A percentile compares a stretch with the other conserved stretches of the same genome.
Conservation (phyloP, 2,329 filamentous ascomycete genomes). For the Metarhizium anisopliae region DNA sequence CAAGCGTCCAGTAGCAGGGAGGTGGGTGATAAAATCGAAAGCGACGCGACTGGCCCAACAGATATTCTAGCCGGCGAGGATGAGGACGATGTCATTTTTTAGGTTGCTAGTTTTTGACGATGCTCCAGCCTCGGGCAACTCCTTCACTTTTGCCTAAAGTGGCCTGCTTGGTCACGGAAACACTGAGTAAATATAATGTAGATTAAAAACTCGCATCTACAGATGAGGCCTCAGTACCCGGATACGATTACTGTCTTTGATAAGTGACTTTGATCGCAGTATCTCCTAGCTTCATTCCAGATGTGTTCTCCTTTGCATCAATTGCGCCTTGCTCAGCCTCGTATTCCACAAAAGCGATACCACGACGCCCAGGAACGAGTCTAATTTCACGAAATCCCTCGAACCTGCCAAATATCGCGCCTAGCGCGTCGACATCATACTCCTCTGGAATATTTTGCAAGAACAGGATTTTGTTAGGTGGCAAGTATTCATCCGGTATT, state of each 20-base stretch:
- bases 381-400: conserved; percentile 92
- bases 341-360: conserved; percentile 96
- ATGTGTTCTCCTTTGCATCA: conserved; percentile 85
- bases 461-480: conserved; percentile 95
- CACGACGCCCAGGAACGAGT: conserved; percentile 73
- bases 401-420: conserved; percentile 75
- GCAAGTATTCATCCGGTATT: conserved; percentile 94
- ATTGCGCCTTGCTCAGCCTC: conserved; percentile 84
- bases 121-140: not conserved
- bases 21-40: conserved; percentile 26
- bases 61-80: conserved; percentile 70
- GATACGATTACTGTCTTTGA: conserved; percentile 62
- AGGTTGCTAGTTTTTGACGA: conserved; percentile 7
- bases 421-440: conserved; percentile 72
- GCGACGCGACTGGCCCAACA: conserved; percentile 31
- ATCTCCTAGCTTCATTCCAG: conserved; percentile 68
- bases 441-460: conserved; percentile 86
- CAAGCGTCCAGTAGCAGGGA: conserved; percentile 30
- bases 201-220: not conserved
- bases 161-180: not conserved
- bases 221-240: not conserved
- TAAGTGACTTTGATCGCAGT: conserved; percentile 92
- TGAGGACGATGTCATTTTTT: conserved; percentile 84
- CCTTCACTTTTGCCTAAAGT: not conserved
- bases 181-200: not conserved